Percentiles rank a stretch among this genome's conserved stretches.
Evolutionary conservation across 352 stramenopile genomes (phyloP).

Genomic region (Proteromonas lacertae): DNA sequence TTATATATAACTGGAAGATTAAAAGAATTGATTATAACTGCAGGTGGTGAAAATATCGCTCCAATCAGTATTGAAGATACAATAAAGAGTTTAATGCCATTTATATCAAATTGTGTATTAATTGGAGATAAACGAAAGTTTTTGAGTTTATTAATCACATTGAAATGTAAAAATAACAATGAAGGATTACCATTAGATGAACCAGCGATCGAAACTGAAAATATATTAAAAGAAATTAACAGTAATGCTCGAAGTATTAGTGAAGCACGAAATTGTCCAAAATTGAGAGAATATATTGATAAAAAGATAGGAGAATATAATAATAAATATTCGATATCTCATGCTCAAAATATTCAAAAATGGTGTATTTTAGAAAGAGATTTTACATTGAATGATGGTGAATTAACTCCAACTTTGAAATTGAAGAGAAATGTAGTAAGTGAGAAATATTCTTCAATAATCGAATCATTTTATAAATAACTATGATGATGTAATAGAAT

Average conservation of each 20-base stretch:
- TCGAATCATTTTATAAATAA: slow-evolving; percentile 47
- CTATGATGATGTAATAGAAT: no score
- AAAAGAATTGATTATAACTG: slow-evolving; percentile 31
- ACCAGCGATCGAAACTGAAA: slow-evolving; percentile 26
- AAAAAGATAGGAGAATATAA: slow-evolving; percentile 15
- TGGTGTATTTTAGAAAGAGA: slow-evolving; percentile 39
- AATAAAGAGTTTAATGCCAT: slow-evolving; percentile 38
- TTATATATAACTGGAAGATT: slow-evolving; percentile 45
- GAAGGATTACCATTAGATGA: slow-evolving; percentile 21
- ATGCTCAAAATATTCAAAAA: slow-evolving; percentile 23
- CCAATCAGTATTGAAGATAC: slow-evolving; percentile 54
- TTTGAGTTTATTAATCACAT: slow-evolving; percentile 37
- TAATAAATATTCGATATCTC: slow-evolving; percentile 11
- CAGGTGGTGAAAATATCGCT: slow-evolving; percentile 70
- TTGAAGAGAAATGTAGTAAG: slow-evolving; percentile 52
- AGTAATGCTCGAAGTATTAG: slow-evolving; percentile 24
- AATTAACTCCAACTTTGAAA: slow-evolving; percentile 72
- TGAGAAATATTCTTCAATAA: slow-evolving; percentile 43
- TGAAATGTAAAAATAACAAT: slow-evolving; percentile 23
- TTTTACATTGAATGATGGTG: slow-evolving; percentile 43
- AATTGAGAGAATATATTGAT: slow-evolving; percentile 33
- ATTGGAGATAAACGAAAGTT: slow-evolving; percentile 76
- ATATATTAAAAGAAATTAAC: slow-evolving; percentile 20
- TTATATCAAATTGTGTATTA: no score
- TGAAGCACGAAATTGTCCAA: slow-evolving; percentile 21